Evolutionary conservation across 1,284 basidiomycete species (phyloP).

Genomic region (Leccinum colubrinum): DNA sequence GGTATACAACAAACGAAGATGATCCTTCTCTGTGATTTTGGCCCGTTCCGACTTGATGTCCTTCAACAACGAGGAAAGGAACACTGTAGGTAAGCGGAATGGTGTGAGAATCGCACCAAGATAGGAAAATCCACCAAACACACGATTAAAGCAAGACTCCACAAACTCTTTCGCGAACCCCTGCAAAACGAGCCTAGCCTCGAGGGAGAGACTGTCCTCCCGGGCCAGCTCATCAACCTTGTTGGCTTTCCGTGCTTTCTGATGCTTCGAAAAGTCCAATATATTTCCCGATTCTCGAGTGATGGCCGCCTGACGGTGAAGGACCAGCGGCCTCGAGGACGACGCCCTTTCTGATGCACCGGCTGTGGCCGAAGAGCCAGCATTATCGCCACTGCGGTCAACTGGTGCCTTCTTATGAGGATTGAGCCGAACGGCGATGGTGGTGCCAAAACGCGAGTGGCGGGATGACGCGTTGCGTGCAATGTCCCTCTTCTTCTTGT

Average conservation of each 20-base stretch:
- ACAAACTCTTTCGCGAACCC: constrained; percentile 71
- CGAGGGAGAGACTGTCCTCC: constrained; percentile 69
- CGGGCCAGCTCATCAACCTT: constrained; percentile 73
- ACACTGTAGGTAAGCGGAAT: constrained; percentile 48
- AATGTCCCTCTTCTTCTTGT: constrained; percentile 54
- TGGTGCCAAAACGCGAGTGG: constrained; percentile 93
- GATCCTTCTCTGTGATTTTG: constrained; percentile 89
- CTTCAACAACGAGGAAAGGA: constrained; percentile 81
- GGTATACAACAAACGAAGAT: constrained; percentile 80
- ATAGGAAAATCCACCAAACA: constrained; percentile 32
- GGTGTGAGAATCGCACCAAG: constrained; percentile 11
- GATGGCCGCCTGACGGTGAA: constrained; percentile 85
- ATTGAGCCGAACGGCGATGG: constrained; percentile 75
- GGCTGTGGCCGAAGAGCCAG: constrained; percentile 31
- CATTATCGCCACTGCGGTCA: constrained; percentile 31
- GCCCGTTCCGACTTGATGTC: constrained; percentile 90
- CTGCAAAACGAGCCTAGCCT: constrained; percentile 70
- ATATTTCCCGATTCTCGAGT: constrained; percentile 71
- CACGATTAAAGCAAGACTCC: constrained; percentile 84
- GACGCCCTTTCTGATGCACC: constrained; percentile 25
- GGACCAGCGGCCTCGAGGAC: constrained; percentile 53
- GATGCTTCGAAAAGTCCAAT: constrained; percentile 78
- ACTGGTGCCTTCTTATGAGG: constrained; percentile 43
- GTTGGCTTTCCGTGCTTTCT: constrained; percentile 58
- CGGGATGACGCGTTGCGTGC: constrained; percentile 70